Conservation (phyloP, 129 eudicot species). For the sunflower (Helianthus annuus) region HanXRQr2.0-SUNRISE NC_035435.2:104867880-104868379, state of each 20-base stretch:
- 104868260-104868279: conserved; percentile 83
- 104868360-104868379: background rate
- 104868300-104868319: conserved; percentile 56
- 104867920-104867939: no score
- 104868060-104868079: conserved; percentile 89
- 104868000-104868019: background rate
- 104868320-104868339: conserved; percentile 2
- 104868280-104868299: conserved; percentile 79
- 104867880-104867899: no score
- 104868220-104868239: conserved; percentile 88
- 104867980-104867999: background rate
- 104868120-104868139: conserved; percentile 42
- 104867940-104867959: background rate
- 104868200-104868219: background rate
- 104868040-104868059: conserved; percentile 68
- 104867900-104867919: no score
- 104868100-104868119: conserved; percentile 69
- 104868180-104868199: background rate
- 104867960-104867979: background rate
- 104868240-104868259: conserved; percentile 76
- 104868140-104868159: background rate
- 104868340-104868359: background rate
- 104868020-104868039: conserved; percentile 7
- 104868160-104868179: conserved; percentile 7
- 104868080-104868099: conserved; percentile 90